Evolutionary conservation across 208 protist genomes (phyloP), one percentile per base, ranked within the genome.

Genomic region (Trypanosoma conorhini): DNA sequence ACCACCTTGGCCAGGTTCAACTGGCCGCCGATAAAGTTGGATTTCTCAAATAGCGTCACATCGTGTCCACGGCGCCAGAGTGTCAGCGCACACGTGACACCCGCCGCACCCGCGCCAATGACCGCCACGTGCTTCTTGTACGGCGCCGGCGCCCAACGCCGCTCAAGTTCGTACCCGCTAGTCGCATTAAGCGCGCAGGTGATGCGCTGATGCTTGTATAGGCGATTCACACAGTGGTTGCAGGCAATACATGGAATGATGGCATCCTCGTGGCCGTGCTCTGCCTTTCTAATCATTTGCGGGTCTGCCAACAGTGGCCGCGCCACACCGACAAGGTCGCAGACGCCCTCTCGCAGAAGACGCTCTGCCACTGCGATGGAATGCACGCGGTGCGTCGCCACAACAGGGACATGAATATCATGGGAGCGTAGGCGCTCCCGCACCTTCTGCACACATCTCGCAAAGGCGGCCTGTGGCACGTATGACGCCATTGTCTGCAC

Each of bases 181-280:
- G 90, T 80, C 19, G 96, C 94, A 75, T 98, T 98, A 44, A 98
- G 71, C 13, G 95, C 92, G 75, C 96, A 98, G 0, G 88, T 95
- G 22, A 94, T 77, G 38, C 87, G 81, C 70, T 97, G 88, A 56
- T 89, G 75, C 62, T 85, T 86, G 79, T 98, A 98, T 33, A 96
- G 80, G 17, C 95, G 88, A 71, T 98, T 94, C 9, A 98, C 77
- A 58, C 96, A 98, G 76, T 98, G 96, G 64, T 98, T 98, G 80
- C 96, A 98, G 15, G 80, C 96, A 65, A 98, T 98, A 79, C 96
- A 98, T 0, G 91, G 95, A 51, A 97, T 79, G 61, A 96, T 96
- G 51, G 91, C 83, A 8, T 87, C 82, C 19, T 63, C 77, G 22
- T 77, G 66, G 4, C 85, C 85, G 9, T 76, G 65, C n/a, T 68